phyloP scores from a whole-genome alignment of 2,329 filamentous ascomycete genomes.

The Aureobasidium sp. region DNA sequence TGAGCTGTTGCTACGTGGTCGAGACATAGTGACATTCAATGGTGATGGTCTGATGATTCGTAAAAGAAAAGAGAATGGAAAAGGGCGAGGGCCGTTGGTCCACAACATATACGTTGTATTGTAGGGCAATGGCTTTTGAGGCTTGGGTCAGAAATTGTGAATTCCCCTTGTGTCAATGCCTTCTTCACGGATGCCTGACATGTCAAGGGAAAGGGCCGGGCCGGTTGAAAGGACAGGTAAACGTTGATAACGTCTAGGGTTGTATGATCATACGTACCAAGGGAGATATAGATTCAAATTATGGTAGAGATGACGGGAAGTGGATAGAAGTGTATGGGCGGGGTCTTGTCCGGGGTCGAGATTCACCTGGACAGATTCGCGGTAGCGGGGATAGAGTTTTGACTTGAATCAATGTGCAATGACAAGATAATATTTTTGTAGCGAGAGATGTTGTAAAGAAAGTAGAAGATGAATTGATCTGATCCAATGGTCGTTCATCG shows the following conservation, averaged over 20 bases:
- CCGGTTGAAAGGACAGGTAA: not conserved
- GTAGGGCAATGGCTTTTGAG: slow-evolving; percentile 16
- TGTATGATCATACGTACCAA: slow-evolving; percentile 5
- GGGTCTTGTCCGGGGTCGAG: not conserved
- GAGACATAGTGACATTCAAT: not conserved
- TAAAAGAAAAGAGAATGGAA: not conserved
- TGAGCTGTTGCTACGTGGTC: not conserved
- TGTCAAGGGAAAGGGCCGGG: slow-evolving; percentile 1
- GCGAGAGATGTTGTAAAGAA: not conserved
- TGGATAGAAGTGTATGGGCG: not conserved
- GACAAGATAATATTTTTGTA: not conserved
- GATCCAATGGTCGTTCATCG: slow-evolving; percentile 3
- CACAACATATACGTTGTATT: slow-evolving; percentile 10
- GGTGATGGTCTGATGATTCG: no score
- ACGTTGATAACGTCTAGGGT: not conserved
- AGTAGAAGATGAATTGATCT: not conserved
- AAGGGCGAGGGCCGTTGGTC: not conserved
- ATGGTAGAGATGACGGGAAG: not conserved
- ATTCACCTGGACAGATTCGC: slow-evolving; percentile 8
- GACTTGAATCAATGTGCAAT: not conserved
- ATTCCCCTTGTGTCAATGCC: not conserved
- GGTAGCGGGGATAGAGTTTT: not conserved
- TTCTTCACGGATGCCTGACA: not conserved
- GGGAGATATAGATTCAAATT: not conserved
- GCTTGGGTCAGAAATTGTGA: slow-evolving; percentile 7